Base-by-base conservation (phyloP, 2,329 filamentous ascomycete species). In the Diatrype stigma region DNA sequence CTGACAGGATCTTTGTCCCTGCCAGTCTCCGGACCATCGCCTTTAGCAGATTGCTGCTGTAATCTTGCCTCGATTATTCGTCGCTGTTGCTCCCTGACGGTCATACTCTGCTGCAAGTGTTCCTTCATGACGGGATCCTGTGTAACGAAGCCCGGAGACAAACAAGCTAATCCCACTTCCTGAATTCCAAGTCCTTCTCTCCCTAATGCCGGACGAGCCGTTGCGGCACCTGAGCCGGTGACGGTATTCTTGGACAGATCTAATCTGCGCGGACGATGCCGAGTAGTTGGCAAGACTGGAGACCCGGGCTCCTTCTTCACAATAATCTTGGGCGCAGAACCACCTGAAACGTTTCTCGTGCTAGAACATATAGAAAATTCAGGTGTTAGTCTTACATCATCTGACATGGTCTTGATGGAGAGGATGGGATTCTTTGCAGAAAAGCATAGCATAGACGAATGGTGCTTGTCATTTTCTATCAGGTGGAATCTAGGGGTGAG, bases 301-400 rank as follows among this genome's bases (percentile, higher is more conserved):
- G 93, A 96, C 40, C 87, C 83, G 32, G 92, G 92, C 70, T 99
- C 94, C 72, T 96, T 96, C 78, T 97, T 97, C 53, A 99, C 92
- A 57, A 96, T 81, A 56, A 96, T 95, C 73, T 90, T 92, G 38
- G 89, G 89, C 45, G 56, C 62, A 10, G 61, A 50, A 26, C 72
- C 70, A 44, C 73, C 77, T 68, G 68, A 73, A 71, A 67, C 79
- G 76, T 71, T 77, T 72, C 77, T 78, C 70, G 77, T 67, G 60
- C 77, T 77, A 46, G 16, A 52, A 17, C 17, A 52, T 10, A 30
- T 30, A 19, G 64, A 58, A 63, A 66, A 64, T 66, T 60, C 64
- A 51, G 55, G 58, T n/a, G 55, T 63, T 51, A 59, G 45, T 16
- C 12, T 30, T 14, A 45, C 48, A 53, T 30, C 26, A 30, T 30